Evolutionary conservation across 2,329 filamentous ascomycete genomes (phyloP), one percentile per base, ranked within the genome.

Genomic region (Tricladium varicosporioides): DNA sequence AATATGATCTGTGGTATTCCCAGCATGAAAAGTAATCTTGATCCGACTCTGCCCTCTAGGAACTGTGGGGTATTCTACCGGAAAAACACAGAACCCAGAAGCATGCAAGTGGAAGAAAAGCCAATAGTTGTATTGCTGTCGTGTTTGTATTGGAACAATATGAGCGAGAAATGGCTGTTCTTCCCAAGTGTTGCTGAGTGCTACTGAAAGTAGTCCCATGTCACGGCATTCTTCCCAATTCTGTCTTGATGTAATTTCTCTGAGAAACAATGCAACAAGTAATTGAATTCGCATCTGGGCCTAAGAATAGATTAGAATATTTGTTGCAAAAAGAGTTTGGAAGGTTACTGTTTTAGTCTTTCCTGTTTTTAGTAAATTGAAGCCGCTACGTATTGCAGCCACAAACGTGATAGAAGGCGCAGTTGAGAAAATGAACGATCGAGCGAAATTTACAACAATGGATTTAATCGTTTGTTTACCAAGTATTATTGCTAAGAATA

Each of bases 11-110:
- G 65, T 57, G 2, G 73, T 76, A 51, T 77, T 76, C 7, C 66
- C 67, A 2, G 74, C 74, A 60, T 78, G 75, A 32, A 78, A 59
- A 15, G 73, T 70, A 1, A 78, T 58, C 19, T 74, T 67, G 4
- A 78, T 64, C n/a, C 76, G 67, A 48, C 67, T 67, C 16, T 70
- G 67, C 0, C 74, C 74, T 44, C 66, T 63, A 1, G 74, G 74
- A 3, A 78, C 76, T 4, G 72, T 72, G 1, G 75, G 76, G 49
- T 70, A 67, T 8, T 71, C 70, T 1, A 78, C 69, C 0, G 73
- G 63, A 36, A 50, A 50, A 2, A 32, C 27, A 18, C 27, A 18
- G 32, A 50, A 50, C 1, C 48, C 48, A 16, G 48, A 27, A 11
- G 40, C 33, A 32, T 32, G 5, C 18, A 50, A 18, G 32, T 50